phyloP scores from a whole-genome alignment of 2,329 filamentous ascomycete genomes.

The Colletotrichum magnum region DNA sequence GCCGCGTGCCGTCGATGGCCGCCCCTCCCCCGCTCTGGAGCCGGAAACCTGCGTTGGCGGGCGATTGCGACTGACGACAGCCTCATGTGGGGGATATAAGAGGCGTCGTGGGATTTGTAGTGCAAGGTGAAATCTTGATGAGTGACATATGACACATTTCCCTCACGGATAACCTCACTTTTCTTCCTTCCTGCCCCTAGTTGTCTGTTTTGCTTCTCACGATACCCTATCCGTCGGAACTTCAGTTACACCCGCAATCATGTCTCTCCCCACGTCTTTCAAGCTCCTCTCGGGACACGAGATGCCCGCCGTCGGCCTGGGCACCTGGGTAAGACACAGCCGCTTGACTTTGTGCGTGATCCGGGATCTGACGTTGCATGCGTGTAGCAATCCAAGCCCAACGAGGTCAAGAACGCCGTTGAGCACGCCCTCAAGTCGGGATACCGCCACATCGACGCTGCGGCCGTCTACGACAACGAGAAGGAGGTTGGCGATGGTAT shows the following conservation, averaged over 20 bases:
- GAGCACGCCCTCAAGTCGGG: slow-evolving; percentile 69
- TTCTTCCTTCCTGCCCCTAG: neutral
- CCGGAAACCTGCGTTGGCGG: slow-evolving; percentile 29
- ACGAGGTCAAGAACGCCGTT: slow-evolving; percentile 61
- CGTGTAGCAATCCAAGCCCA: slow-evolving; percentile 64
- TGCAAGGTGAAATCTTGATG: neutral
- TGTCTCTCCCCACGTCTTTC: slow-evolving; percentile 45
- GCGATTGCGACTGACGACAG: slow-evolving; percentile 23
- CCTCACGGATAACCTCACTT: slow-evolving; percentile 10
- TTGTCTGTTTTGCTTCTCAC: neutral
- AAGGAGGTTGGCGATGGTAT: slow-evolving; percentile 66
- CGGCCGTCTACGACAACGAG: slow-evolving; percentile 76
- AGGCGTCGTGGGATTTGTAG: neutral
- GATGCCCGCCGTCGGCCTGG: slow-evolving; percentile 51
- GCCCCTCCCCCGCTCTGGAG: slow-evolving; percentile 7
- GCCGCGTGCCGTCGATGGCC: neutral
- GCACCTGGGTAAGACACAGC: slow-evolving; percentile 49
- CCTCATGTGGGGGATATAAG: slow-evolving; percentile 34
- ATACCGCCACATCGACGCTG: slow-evolving; percentile 73
- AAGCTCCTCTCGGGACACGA: slow-evolving; percentile 50
- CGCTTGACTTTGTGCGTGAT: neutral
- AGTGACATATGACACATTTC: slow-evolving; percentile 22
- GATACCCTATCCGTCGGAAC: neutral
- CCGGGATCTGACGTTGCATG: neutral
- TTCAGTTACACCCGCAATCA: slow-evolving; percentile 22